Base-by-base conservation (phyloP, 257 asterid species). In the Lycium barbarum region DNA sequence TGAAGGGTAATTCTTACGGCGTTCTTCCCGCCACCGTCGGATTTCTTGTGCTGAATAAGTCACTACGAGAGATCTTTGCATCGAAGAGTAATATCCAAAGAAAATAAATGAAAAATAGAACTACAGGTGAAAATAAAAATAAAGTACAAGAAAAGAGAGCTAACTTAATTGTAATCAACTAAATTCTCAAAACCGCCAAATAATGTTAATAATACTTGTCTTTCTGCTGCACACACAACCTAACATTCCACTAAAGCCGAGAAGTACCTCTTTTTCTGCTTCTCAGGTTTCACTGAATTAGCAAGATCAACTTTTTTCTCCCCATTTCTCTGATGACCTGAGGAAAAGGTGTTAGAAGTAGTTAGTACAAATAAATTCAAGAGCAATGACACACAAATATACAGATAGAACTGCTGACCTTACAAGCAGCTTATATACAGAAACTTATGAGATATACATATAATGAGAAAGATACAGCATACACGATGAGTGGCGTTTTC, bases 21-120 rank as follows among this genome's bases (percentile, higher is more conserved):
- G 94, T 79, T 87, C 91, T 88, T 90, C 98, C 61, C 97, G 97
- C 99, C 99, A 96, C 86, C 87, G 93, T 86, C 79, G 91, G 85
- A 96, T 91, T 93, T 96, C 99, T 92, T 95, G 90, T 58, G 89
- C 94, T 38, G 99, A 89, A 87, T 96, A 96, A 86, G 84, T 90
- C 88, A 93, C 63, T 33, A 81, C 8, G 57, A 91, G 63, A 66
- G 93, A 65, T 85, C 98, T 95, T 86, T 45, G 78, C 86, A 89
- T 70, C 53, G 10, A 35, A 74, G 62, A 83, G 87, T 43, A 74
- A 55, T 20, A 40, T 73, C 53, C 81, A 83, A 59, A 53, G 38
- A 18, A n/a, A 6, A 85, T 84, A 87, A 82, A 81, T 74, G 70
- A 51, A 79, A 70, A 70, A 26, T n/a, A 84, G 80, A 81, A 73